A percentile compares a stretch with the other conserved stretches of the same genome.
Evolutionary conservation across 1,284 basidiomycete species (phyloP).

Genomic region (Rhodotorula sp.): DNA sequence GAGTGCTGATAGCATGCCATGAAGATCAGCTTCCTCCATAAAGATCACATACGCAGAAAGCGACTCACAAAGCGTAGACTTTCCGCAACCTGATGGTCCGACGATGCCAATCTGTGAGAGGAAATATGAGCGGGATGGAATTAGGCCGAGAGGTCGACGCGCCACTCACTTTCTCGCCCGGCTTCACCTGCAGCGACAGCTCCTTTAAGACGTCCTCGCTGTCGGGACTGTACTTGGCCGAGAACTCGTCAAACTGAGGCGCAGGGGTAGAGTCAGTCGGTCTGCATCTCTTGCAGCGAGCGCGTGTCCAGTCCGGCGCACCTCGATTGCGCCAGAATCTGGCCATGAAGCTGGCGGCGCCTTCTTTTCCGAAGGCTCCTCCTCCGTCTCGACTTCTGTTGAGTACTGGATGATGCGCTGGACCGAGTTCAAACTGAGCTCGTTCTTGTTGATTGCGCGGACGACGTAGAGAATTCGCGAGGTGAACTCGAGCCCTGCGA

Average conservation of each 20-base stretch:
- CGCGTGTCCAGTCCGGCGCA: slow-evolving; percentile 43
- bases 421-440: slow-evolving; percentile 50
- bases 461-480: slow-evolving; percentile 39
- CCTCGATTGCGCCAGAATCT: slow-evolving; percentile 26
- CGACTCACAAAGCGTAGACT: slow-evolving; percentile 52
- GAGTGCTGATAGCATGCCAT: slow-evolving; percentile 62
- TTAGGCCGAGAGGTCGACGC: too few relatives aligned
- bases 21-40: not conserved
- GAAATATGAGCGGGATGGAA: slow-evolving; percentile 45
- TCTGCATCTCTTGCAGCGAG: not conserved
- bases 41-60: too few relatives aligned
- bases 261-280: not conserved
- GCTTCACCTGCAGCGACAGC: slow-evolving; percentile 61
- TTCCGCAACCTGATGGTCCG: slow-evolving; percentile 67
- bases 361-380: slow-evolving; percentile 57
- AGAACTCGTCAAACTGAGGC: slow-evolving; percentile 58
- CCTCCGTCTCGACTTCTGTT: slow-evolving; percentile 56
- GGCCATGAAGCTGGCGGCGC: slow-evolving; percentile 65
- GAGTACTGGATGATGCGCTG: slow-evolving; percentile 89
- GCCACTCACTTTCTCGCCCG: slow-evolving; percentile 61
- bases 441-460: slow-evolving; percentile 37
- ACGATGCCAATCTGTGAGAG: slow-evolving; percentile 67
- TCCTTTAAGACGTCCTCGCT: slow-evolving; percentile 69
- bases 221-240: slow-evolving; percentile 66
- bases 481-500: slow-evolving; percentile 32